Base-by-base conservation (phyloP, 148 eudicot species). In the Vaccinium myrtillus region DNA sequence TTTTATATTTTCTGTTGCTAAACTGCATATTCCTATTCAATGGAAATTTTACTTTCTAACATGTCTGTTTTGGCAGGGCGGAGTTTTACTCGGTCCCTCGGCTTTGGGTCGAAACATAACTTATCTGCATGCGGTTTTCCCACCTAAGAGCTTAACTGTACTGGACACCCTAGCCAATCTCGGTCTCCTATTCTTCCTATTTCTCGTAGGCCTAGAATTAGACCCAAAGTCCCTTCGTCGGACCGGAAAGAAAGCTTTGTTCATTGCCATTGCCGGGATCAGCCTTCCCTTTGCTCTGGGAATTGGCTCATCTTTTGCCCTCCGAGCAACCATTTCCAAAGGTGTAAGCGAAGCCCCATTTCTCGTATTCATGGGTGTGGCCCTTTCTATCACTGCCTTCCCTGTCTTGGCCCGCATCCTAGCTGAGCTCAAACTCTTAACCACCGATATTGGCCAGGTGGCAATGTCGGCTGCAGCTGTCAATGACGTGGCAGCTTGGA, bases 351-450 rank as follows among this genome's bases (percentile, higher is more conserved):
- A 77, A 27, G 85, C 81, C 70, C 87, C 86, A 48, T 87, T 87
- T 78, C 75, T 91, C 4, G 87, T 91, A 10, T 91, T 91, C 86
- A 91, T 91, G 89, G 93, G 91, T 43, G 90, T 91, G 36, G 86
- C 91, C 48, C 90, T 89, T 59, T 91, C 93, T 12, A 90, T 90
- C 56, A 89, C 92, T 3, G 92, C 91, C 53, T 90, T 89, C 80
- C 92, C 91, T 79, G 93, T 89, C 16, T 80, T 89, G 14, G 93
- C 93, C 30, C 93, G 93, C 46, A 91, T 91, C 63, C 84, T 91
- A 25, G 91, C 93, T 7, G 93, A 91, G 50, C 90, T 89, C 65
- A 91, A 91, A 78, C 93, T 91, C 32, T 85, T 91, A 43, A 91
- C 93, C 32, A 89, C 93, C 7, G 83, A 84, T 54, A 78, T 91